Percentiles rank a stretch among this genome's conserved stretches.
These are phyloP conservation scores for Penstemon davidsonii DNA, from an alignment of 257 asterid species.

Conservation along the genomic window DNA sequence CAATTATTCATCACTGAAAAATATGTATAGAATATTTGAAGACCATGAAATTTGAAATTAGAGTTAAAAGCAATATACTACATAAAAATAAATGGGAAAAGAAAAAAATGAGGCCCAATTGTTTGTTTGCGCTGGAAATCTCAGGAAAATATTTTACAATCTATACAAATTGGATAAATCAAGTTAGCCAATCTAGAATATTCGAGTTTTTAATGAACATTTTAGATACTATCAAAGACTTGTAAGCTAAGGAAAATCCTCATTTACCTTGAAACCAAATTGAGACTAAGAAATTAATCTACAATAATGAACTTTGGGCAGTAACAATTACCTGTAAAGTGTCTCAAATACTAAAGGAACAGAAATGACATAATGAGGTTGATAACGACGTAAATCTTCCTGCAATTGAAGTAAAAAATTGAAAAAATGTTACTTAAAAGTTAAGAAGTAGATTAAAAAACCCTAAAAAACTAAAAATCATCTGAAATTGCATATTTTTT, in stretches of 20 bases:
- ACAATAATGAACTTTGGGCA: background rate
- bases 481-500: slow-evolving; percentile 3
- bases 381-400: slow-evolving; percentile 82
- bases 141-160: no score
- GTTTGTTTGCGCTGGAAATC: no score
- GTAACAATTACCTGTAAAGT: slow-evolving; percentile 62
- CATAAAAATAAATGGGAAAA: background rate
- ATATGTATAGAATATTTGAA: background rate
- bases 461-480: background rate
- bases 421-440: slow-evolving; percentile 2
- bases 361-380: slow-evolving; percentile 78
- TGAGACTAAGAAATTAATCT: background rate
- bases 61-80: background rate
- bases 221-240: no score
- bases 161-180: no score
- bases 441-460: background rate
- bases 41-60: background rate
- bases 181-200: no score
- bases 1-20: background rate
- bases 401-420: slow-evolving; percentile 35
- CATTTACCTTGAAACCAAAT: background rate
- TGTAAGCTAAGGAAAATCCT: no score
- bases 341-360: slow-evolving; percentile 94
- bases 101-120: background rate
- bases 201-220: no score